Evolutionary conservation across 139 green algal species (phyloP).

Genomic region (Trebouxia sp.): DNA sequence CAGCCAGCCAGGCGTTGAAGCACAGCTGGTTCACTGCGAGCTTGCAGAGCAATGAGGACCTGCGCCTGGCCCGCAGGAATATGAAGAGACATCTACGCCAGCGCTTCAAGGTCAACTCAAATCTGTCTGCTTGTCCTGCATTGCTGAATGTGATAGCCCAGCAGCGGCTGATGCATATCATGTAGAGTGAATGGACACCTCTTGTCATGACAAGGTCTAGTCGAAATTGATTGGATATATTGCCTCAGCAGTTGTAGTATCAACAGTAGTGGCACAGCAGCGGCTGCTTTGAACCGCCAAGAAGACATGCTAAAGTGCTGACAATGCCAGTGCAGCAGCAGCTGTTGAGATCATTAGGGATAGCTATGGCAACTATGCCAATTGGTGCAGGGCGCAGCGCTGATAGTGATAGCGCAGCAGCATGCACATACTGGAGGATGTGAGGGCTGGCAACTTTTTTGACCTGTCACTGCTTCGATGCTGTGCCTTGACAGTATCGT

Average conservation of each 20-base stretch:
- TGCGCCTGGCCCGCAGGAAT: conserved; percentile 25
- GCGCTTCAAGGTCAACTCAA: neutral
- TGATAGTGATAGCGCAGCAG: neutral
- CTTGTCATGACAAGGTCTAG: too few species aligned
- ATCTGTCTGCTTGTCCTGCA: too few species aligned
- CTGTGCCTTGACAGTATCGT: neutral
- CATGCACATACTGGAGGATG: neutral
- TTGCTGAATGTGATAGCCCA: neutral
- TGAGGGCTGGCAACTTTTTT: neutral
- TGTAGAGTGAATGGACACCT: too few species aligned
- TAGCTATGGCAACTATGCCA: neutral
- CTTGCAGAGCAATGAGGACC: conserved; percentile 5
- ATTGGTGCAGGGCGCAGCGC: neutral
- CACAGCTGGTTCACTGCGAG: too few species aligned
- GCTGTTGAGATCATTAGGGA: neutral
- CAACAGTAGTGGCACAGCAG: too few species aligned
- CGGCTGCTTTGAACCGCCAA: too few species aligned
- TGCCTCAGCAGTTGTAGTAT: too few species aligned
- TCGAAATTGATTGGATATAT: too few species aligned
- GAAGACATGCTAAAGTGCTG: too few species aligned
- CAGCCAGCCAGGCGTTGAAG: conserved; percentile 65
- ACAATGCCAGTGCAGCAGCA: neutral
- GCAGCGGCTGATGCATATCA: neutral
- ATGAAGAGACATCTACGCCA: conserved; percentile 13
- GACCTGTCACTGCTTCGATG: neutral